Evolutionary conservation across 2,329 filamentous ascomycete genomes (phyloP).

Genomic region (Lecanicillium sp.): DNA sequence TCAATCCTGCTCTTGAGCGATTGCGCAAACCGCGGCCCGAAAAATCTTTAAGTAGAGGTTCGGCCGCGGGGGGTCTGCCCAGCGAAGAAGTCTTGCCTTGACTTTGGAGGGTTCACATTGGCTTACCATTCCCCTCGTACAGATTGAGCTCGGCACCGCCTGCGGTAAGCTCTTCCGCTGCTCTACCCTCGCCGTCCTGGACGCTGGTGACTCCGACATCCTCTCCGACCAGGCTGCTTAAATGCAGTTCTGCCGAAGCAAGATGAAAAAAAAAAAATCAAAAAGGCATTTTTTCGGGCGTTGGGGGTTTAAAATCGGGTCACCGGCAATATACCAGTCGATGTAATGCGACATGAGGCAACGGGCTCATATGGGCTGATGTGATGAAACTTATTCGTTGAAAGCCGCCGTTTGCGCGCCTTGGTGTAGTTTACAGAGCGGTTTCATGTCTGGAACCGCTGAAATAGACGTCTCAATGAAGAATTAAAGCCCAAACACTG

Average conservation of each 20-base stretch:
- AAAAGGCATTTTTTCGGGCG: constrained; percentile 31
- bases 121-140: constrained; percentile 47
- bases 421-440: not conserved
- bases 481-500: constrained; percentile 16
- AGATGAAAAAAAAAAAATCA: constrained; percentile 10
- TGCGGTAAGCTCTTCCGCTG: constrained; percentile 99
- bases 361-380: constrained; percentile 18
- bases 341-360: constrained; percentile 28
- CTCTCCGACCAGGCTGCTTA: constrained; percentile 69
- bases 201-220: constrained; percentile 98
- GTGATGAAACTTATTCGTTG: constrained; percentile 8
- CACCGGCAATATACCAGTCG: constrained; percentile 33
- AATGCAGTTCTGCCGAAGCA: constrained; percentile 18
- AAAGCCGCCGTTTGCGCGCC: constrained; percentile 1
- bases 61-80: constrained; percentile 50
- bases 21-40: constrained; percentile 12
- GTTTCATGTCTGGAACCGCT: constrained; percentile 1
- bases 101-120: constrained; percentile 79
- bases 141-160: constrained; percentile 97
- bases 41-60: constrained; percentile 1
- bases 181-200: constrained; percentile 94
- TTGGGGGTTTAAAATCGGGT: constrained; percentile 34
- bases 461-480: constrained; percentile 17
- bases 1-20: constrained; percentile 1
- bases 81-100: constrained; percentile 79